Evolutionary conservation across 2,329 filamentous ascomycete species (phyloP).

Genomic region (Colletotrichum sp.): DNA sequence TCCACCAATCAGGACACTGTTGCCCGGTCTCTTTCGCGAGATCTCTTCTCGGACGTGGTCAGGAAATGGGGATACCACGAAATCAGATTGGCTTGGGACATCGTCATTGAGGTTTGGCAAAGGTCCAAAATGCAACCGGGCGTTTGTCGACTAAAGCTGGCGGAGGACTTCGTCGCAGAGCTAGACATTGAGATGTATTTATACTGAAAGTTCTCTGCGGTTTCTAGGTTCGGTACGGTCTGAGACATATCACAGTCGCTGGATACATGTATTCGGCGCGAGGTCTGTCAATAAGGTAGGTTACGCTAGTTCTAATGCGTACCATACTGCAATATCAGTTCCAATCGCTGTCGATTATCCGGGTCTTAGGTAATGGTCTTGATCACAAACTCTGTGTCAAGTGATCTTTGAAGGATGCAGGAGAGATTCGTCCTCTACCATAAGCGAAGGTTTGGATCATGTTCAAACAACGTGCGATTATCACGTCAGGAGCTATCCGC

Average conservation of each 20-base stretch:
- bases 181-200: background rate
- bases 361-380: background rate
- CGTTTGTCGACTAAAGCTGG: background rate
- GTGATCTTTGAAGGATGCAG: background rate
- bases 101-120: background rate
- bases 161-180: background rate
- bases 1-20: background rate
- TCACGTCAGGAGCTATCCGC: background rate
- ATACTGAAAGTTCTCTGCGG: fast-evolving
- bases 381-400: background rate
- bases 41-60: background rate
- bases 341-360: background rate
- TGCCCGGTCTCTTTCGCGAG: background rate
- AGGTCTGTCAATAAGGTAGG: fast-evolving
- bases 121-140: background rate
- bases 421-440: background rate
- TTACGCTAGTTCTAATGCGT: background rate
- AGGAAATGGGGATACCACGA: background rate
- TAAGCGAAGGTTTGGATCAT: background rate
- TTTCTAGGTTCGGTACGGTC: fast-evolving
- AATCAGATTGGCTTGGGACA: background rate
- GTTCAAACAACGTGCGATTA: background rate
- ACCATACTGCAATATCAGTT: fast-evolving
- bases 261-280: fast-evolving
- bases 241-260: background rate